phyloP scores from a whole-genome alignment of 768 basidiomycete species.

The Pholiota microspora region DNA sequence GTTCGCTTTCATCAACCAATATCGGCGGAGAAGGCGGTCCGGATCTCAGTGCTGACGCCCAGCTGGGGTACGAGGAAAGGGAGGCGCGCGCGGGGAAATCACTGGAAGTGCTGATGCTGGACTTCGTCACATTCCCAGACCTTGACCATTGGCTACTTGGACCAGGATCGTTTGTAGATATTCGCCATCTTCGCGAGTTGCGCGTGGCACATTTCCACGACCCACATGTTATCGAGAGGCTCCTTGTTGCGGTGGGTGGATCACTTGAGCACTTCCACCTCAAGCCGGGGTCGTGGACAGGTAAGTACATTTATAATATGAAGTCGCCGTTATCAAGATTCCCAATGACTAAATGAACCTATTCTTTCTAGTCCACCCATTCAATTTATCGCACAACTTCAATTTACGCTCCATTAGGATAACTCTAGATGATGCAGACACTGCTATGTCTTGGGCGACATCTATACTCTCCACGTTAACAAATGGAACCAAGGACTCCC shows the following conservation, averaged over 20 bases:
- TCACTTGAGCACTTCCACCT: conserved; percentile 42
- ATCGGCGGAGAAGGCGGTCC: conserved; percentile 22
- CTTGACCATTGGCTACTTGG: conserved; percentile 34
- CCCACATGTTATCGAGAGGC: conserved; percentile 30
- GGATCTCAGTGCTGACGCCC: conserved; percentile 5
- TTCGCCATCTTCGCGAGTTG: conserved; percentile 38
- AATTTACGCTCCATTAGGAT: conserved; percentile 37
- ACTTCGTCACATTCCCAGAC: conserved; percentile 34
- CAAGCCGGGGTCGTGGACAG: conserved; percentile 40
- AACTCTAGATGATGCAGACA: conserved; percentile 37
- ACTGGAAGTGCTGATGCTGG: conserved; percentile 38
- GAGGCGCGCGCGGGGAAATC: conserved; percentile 9
- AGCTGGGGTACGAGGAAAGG: conserved; percentile 1
- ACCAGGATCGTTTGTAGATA: conserved; percentile 30
- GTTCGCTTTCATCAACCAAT: conserved; percentile 34
- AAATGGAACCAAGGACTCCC: conserved; percentile 15
- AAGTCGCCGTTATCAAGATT: not conserved
- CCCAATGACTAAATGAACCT: not conserved
- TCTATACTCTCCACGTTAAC: conserved; percentile 29
- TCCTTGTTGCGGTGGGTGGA: conserved; percentile 31
- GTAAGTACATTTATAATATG: conserved; percentile 32
- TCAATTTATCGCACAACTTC: conserved; percentile 33
- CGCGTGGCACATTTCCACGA: conserved; percentile 41
- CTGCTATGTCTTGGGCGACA: conserved; percentile 36
- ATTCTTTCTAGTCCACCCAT: conserved; percentile 28